These are phyloP conservation scores for Dimargaris cristalligena DNA, from an alignment of 192 early-diverging fungal species.

Conservation along the genomic window DNA sequence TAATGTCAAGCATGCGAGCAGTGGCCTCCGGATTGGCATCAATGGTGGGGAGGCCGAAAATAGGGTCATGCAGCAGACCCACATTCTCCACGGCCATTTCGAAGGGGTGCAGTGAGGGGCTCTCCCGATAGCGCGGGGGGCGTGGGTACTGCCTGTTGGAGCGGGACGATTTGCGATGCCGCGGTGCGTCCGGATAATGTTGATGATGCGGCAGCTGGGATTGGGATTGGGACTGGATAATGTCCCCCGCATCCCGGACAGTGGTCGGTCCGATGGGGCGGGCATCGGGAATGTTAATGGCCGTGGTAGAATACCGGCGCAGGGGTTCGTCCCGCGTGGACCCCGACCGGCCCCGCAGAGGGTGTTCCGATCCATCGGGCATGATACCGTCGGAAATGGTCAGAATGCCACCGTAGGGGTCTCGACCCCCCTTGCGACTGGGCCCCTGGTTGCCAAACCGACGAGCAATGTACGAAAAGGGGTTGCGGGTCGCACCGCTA, in stretches of 20 bases:
- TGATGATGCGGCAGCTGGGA: neutral
- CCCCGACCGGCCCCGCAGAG: neutral
- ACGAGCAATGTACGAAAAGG: conserved; percentile 5
- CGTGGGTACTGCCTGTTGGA: too few relatives aligned
- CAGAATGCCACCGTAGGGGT: neutral
- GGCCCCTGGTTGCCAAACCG: neutral
- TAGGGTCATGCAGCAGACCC: conserved; percentile 8
- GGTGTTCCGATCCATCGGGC: neutral
- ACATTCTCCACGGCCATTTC: conserved; percentile 9
- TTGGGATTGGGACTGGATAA: neutral
- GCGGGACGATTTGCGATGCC: neutral
- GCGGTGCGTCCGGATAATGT: neutral
- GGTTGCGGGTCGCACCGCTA: conserved; percentile 3
- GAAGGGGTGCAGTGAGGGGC: conserved; percentile 9
- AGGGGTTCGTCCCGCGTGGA: neutral
- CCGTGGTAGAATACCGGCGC: conserved; percentile 12
- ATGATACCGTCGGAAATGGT: conserved; percentile 8
- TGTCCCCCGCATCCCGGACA: neutral
- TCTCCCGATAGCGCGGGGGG: neutral
- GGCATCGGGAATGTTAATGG: conserved; percentile 1
- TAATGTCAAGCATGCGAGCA: neutral
- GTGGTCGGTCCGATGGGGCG: neutral
- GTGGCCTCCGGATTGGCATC: neutral
- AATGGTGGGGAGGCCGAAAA: conserved; percentile 9
- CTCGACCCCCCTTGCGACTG: neutral